Percentiles rank a stretch among this genome's conserved stretches.
These are phyloP conservation scores for Prinsepia uniflora DNA, from an alignment of 306 rosid genomes.

Conservation along the genomic window DNA sequence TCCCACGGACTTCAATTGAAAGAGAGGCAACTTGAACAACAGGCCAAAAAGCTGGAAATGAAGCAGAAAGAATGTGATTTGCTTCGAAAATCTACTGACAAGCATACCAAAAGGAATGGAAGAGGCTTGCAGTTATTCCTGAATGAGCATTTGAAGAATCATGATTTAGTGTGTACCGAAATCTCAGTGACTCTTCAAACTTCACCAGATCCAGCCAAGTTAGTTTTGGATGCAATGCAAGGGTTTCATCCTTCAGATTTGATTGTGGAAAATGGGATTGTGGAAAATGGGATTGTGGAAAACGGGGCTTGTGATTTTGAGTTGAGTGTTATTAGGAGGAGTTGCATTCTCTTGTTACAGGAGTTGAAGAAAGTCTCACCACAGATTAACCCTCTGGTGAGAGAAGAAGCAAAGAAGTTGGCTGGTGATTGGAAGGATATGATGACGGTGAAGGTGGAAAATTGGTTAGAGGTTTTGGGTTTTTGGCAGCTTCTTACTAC, in stretches of 20 bases:
- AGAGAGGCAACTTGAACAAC: too few relatives aligned
- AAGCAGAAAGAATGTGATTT: too few relatives aligned
- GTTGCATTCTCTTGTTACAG: conserved; percentile 41
- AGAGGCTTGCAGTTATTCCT: conserved; percentile 29
- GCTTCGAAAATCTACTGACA: too few relatives aligned
- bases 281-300: conserved; percentile 12
- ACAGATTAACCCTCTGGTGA: conserved; percentile 29
- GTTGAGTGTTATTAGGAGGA: conserved; percentile 30
- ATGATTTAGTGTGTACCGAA: conserved; percentile 21
- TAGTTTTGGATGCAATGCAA: conserved; percentile 47
- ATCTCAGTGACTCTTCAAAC: conserved; percentile 26
- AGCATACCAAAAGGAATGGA: conserved; percentile 18
- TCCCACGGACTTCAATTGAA: conserved; percentile 21
- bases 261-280: conserved; percentile 15
- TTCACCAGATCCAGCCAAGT: conserved; percentile 35
- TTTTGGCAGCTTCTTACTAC: conserved; percentile 41
- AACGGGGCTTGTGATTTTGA: conserved; percentile 24
- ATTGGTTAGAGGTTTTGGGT: conserved; percentile 41
- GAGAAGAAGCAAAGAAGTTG: conserved; percentile 35
- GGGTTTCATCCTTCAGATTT: conserved; percentile 38
- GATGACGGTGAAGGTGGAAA: conserved; percentile 17
- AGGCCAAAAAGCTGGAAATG: too few relatives aligned
- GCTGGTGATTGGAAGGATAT: conserved; percentile 44
- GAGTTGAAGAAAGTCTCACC: conserved; percentile 36
- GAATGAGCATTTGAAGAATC: conserved; percentile 30